Conservation (phyloP, 305 asterid genomes). For the Fraxinus velutina region DNA sequence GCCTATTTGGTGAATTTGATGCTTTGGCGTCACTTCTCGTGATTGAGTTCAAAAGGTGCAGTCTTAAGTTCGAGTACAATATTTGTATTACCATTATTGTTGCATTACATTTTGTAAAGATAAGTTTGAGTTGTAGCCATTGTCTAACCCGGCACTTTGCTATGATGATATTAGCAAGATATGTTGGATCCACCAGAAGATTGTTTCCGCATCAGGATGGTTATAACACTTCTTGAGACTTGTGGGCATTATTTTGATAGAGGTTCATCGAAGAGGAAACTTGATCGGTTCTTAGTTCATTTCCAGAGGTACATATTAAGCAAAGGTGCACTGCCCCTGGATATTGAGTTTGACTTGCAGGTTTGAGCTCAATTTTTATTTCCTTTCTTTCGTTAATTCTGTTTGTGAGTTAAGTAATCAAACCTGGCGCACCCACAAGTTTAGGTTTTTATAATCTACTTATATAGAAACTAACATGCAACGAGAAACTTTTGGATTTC, state of each 20-base stretch:
- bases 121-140: conserved; percentile 15
- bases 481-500: not conserved
- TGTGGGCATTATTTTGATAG: conserved; percentile 98
- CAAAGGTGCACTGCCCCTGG: conserved; percentile 86
- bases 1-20: conserved; percentile 8
- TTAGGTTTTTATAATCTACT: not conserved
- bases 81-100: not conserved
- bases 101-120: not conserved
- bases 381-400: not conserved
- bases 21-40: not conserved
- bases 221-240: conserved; percentile 85
- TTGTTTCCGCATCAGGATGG: conserved; percentile 93
- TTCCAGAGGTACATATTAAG: conserved; percentile 87
- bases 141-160: conserved; percentile 30
- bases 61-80: not conserved
- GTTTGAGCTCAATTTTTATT: conserved; percentile 38
- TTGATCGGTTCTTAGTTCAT: conserved; percentile 87
- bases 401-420: not conserved
- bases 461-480: not conserved
- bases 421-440: not conserved
- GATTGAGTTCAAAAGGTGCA: conserved; percentile 14
- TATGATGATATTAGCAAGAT: conserved; percentile 66
- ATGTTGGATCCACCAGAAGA: conserved; percentile 93
- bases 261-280: conserved; percentile 96
- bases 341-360: conserved; percentile 97